Conservation (phyloP, 805 yeast species). For the Saturnispora ahearnii region DNA sequence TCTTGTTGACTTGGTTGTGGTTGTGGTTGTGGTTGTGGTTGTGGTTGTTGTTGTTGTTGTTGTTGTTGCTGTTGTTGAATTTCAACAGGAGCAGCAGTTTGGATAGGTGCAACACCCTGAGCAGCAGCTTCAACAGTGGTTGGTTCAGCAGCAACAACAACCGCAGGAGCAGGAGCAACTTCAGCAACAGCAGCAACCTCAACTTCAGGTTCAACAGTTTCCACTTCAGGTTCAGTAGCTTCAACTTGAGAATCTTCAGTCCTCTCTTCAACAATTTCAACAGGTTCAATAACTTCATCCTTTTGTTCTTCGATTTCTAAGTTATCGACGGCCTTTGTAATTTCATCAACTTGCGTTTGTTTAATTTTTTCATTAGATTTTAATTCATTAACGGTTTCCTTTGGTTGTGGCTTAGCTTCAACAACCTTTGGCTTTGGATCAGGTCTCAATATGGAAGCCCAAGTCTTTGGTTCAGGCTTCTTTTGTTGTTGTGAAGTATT, state of each 20-base stretch:
- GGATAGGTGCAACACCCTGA: conserved; percentile 8
- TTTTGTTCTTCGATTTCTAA: conserved; percentile 8
- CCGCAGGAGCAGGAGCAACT: conserved; percentile 9
- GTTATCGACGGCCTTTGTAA: conserved; percentile 1
- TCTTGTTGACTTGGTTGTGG: conserved; percentile 17
- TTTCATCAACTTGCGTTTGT: conserved; percentile 1
- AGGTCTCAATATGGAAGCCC: conserved; percentile 17
- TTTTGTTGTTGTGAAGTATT: conserved; percentile 9
- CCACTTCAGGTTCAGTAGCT: conserved; percentile 29
- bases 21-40: conserved; percentile 14
- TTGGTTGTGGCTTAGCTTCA: conserved; percentile 2
- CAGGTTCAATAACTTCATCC: conserved; percentile 1
- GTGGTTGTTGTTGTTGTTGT: conserved; percentile 8
- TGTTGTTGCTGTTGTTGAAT: background rate
- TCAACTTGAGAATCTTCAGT: conserved; percentile 5
- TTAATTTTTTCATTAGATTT: background rate
- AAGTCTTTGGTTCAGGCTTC: conserved; percentile 20
- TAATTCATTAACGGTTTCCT: conserved; percentile 12
- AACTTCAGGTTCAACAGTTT: conserved; percentile 31
- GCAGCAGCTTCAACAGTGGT: conserved; percentile 23
- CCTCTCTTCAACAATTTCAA: conserved; percentile 1
- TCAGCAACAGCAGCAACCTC: conserved; percentile 25
- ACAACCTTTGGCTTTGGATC: conserved; percentile 14
- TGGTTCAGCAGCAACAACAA: conserved; percentile 17
- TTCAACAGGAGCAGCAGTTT: conserved; percentile 9